A percentile compares a stretch with the other conserved stretches of the same genome.
These are phyloP conservation scores for Moesziomyces parantarcticus DNA, from an alignment of 1,284 basidiomycete species.

Conservation along the genomic window DNA sequence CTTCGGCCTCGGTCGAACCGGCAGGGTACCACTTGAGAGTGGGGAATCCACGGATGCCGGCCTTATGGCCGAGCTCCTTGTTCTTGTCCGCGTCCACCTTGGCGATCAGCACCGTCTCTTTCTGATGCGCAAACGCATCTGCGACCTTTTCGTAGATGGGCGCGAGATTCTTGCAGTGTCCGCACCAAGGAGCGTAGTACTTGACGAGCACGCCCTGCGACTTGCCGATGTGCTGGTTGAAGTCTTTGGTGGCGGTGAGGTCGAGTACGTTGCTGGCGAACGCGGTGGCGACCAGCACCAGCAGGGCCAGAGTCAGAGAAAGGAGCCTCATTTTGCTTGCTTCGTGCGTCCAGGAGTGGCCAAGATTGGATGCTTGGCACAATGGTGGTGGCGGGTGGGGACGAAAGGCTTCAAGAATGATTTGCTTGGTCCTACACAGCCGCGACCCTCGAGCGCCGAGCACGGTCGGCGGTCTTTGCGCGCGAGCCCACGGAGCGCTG, in stretches of 20 bases:
- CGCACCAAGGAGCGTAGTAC: constrained; percentile 67
- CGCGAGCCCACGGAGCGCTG: neutral
- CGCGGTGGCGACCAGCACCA: constrained; percentile 34
- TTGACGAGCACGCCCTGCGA: constrained; percentile 59
- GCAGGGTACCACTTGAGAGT: constrained; percentile 90
- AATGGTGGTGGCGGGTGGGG: neutral
- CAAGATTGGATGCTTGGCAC: neutral
- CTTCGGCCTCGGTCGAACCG: constrained; percentile 72
- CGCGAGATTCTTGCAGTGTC: constrained; percentile 78
- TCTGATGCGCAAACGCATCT: constrained; percentile 78
- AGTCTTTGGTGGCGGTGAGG: constrained; percentile 59
- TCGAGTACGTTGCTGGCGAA: constrained; percentile 60
- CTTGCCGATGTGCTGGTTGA: constrained; percentile 57
- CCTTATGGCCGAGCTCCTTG: constrained; percentile 75
- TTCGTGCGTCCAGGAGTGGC: constrained; percentile 1
- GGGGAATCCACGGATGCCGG: constrained; percentile 84
- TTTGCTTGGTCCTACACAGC: neutral
- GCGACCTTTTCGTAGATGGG: constrained; percentile 88
- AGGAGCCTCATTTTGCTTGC: constrained; percentile 36
- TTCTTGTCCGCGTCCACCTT: constrained; percentile 94
- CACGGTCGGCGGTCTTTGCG: too few species aligned
- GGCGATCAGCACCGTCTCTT: constrained; percentile 84
- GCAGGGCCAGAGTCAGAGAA: constrained; percentile 22
- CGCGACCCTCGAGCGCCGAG: too few species aligned
- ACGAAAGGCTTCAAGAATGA: too few species aligned